Evolutionary conservation across 2,329 filamentous ascomycete species (phyloP), one percentile per base, ranked within the genome.

Genomic region (Fusarium begoniae): DNA sequence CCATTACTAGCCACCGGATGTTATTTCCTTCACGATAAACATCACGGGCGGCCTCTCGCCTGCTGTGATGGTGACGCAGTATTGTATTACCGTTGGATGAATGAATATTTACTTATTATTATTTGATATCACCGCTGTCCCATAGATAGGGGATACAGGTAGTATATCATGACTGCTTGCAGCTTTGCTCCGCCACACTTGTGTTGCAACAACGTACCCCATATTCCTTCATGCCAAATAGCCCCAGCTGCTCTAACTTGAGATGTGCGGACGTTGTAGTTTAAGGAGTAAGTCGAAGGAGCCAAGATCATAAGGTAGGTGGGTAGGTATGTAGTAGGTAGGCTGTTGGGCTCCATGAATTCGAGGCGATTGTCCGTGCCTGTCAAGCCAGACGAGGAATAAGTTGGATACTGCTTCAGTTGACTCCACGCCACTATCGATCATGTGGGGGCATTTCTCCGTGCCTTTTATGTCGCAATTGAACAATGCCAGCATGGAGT

Each of bases 41-140:
- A 61, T 69, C 50, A 43, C 37, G 43, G 71, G 71, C 67, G 71
- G 71, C 71, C 71, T 74, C 71, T 71, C 43, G 66, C 44, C 40
- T 60, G n/a, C 37, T 50, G 35, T 35, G 56, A n/a, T 26, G 30
- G 20, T 73, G 48, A 70, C 41, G 58, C 62, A 32, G 32, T 50
- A 10, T 30, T 22, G 26, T 44, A 14, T 58, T 20, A 24, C n/a
- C 11, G 38, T 48, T 14, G 18, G n/a, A 14, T 7, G 32, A 35
- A 50, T 14, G 35, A 28, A 35, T 18, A 15, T 28, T 47, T 41
- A 28, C 24, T 3, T 15, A 15, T 54, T 40, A 26, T 63, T 24
- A 40, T 15, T 37, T n/a, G 28, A 26, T 54, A 32, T 61, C 54
- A n/a, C 30, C 12, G 37, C 26, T 38, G n/a, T 55, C 30, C 17